phyloP scores from a whole-genome alignment of 345 rosid genomes.

The Eucalyptus curtisii region DNA sequence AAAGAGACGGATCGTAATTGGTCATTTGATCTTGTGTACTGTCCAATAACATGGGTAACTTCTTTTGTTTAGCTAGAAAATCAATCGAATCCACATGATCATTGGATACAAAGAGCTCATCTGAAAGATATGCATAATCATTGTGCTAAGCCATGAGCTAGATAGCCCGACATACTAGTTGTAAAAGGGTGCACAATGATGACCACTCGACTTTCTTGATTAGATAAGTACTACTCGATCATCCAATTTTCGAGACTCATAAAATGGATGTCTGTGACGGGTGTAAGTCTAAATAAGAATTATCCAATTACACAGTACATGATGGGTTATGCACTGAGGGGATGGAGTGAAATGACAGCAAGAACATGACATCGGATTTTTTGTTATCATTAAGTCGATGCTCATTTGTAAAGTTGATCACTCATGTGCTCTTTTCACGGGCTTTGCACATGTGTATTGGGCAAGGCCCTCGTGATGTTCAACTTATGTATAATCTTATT shows the following conservation, averaged over 20 bases:
- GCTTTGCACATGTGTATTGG: not conserved
- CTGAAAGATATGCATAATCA: not conserved
- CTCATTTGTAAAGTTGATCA: not conserved
- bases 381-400: not conserved
- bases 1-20: not conserved
- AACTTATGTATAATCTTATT: not conserved
- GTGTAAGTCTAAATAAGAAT: not conserved
- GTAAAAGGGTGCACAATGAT: not conserved
- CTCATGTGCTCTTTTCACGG: not conserved
- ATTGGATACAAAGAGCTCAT: not conserved
- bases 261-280: no score
- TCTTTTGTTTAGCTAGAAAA: not conserved
- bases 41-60: not conserved
- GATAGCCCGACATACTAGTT: rapidly evolving
- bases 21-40: not conserved
- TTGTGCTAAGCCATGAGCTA: not conserved
- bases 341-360: not conserved
- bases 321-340: not conserved
- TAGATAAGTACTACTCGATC: not conserved
- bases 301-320: not conserved
- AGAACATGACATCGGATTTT: not conserved
- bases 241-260: not conserved
- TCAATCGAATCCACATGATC: not conserved
- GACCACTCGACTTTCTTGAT: not conserved
- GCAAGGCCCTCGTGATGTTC: not conserved